Evolutionary conservation across 805 yeast genomes (phyloP).

Genomic region (Yarrowia sp.): DNA sequence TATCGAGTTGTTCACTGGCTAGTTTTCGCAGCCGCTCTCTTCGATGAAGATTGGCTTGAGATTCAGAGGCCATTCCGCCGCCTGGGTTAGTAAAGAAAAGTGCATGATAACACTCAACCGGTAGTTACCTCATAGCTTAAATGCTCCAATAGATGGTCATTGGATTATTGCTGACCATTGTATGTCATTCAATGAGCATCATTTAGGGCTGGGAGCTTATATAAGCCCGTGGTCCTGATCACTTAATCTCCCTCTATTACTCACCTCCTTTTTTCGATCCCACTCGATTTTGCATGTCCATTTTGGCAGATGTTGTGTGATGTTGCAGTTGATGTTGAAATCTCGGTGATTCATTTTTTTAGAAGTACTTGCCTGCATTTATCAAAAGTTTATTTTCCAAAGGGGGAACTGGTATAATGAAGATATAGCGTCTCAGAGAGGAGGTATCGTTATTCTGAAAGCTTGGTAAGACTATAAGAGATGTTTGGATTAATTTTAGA

Average conservation of each 20-base stretch:
- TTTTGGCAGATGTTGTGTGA: constrained; percentile 33
- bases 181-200: too few species aligned
- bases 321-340: not conserved
- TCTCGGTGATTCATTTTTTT: not conserved
- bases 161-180: too few species aligned
- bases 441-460: not conserved
- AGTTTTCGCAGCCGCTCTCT: constrained; percentile 65
- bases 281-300: constrained; percentile 88
- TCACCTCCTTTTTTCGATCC: constrained; percentile 77
- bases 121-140: too few species aligned
- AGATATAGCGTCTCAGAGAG: not conserved
- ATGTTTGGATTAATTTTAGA: too few species aligned
- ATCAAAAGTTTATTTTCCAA: not conserved
- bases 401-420: not conserved
- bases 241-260: constrained; percentile 8
- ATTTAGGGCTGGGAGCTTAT: too few species aligned
- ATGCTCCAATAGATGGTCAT: too few species aligned
- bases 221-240: not conserved
- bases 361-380: not conserved
- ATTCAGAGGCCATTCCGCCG: constrained; percentile 80
- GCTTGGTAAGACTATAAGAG: too few species aligned
- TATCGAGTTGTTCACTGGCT: constrained; percentile 44
- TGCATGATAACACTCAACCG: too few species aligned
- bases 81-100: constrained; percentile 40
- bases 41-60: constrained; percentile 66